Conservation (phyloP, 495 filamentous ascomycete genomes). For the Hyaloscypha finlandica region DNA sequence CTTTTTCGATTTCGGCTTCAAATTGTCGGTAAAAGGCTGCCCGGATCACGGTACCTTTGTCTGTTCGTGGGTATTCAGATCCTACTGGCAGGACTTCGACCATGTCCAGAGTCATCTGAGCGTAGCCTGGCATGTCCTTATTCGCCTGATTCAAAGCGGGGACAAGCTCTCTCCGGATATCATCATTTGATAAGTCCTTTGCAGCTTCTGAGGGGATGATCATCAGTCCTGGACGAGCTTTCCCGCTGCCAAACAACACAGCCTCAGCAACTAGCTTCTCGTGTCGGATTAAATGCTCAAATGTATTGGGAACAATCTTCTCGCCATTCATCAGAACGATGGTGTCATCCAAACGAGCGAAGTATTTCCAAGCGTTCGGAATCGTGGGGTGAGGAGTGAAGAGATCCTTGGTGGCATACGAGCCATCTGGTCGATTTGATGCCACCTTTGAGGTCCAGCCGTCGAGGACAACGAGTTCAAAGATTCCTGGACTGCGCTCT, state of each 20-base stretch:
- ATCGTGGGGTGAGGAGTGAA: conserved; percentile 57
- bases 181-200: conserved; percentile 32
- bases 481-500: conserved; percentile 28
- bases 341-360: conserved; percentile 56
- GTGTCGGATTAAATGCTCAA: conserved; percentile 56
- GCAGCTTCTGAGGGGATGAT: conserved; percentile 26
- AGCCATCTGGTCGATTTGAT: conserved; percentile 46
- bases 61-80: not conserved
- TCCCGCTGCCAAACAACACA: conserved; percentile 45
- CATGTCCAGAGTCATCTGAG: not conserved
- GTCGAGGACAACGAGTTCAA: conserved; percentile 49
- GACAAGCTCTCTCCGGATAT: conserved; percentile 36
- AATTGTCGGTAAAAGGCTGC: conserved; percentile 22
- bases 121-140: conserved; percentile 5
- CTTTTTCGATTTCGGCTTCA: conserved; percentile 42
- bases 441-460: conserved; percentile 52
- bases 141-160: conserved; percentile 46
- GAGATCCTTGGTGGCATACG: conserved; percentile 58
- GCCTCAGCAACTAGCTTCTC: conserved; percentile 50
- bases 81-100: not conserved
- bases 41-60: not conserved
- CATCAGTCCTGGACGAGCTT: conserved; percentile 30
- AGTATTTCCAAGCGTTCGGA: conserved; percentile 57
- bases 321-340: conserved; percentile 63
- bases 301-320: conserved; percentile 57